Evolutionary conservation across 2,329 filamentous ascomycete species (phyloP).

Genomic region (Leptosphaerulina australis): DNA sequence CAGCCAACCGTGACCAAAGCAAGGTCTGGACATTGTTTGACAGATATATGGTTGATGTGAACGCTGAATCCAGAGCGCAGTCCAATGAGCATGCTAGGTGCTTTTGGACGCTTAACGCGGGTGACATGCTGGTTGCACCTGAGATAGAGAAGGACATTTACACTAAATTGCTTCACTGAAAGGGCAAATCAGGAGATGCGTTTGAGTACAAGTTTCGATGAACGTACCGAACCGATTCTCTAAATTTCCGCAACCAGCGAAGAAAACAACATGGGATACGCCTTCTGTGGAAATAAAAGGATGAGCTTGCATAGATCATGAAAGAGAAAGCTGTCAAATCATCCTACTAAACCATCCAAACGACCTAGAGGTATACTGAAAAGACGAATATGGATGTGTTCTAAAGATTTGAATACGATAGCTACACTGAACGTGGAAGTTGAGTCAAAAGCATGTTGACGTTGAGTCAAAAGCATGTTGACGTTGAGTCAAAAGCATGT

Average conservation of each 20-base stretch:
- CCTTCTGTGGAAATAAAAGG: no score
- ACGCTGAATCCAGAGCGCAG: constrained; percentile 8
- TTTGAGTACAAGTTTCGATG: constrained; percentile 17
- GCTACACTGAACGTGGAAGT: no score
- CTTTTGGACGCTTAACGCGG: constrained; percentile 1
- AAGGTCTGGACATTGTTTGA: constrained; percentile 14
- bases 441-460: no score
- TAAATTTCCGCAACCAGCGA: constrained; percentile 13
- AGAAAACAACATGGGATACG: no score
- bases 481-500: no score
- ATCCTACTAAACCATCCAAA: no score
- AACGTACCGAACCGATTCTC: constrained; percentile 4
- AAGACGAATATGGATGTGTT: no score
- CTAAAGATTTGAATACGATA: no score
- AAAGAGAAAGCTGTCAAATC: no score
- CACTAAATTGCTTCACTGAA: constrained; percentile 5
- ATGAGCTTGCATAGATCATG: no score
- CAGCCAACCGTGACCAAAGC: neutral
- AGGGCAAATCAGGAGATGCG: constrained; percentile 17
- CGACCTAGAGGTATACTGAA: no score
- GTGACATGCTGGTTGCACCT: constrained; percentile 5
- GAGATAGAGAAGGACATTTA: constrained; percentile 6
- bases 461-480: no score
- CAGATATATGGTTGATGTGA: constrained; percentile 19
- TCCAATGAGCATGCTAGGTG: constrained; percentile 12